These are phyloP conservation scores for Termitomyces sp. DNA, from an alignment of 768 basidiomycete genomes.

Conservation along the genomic window DNA sequence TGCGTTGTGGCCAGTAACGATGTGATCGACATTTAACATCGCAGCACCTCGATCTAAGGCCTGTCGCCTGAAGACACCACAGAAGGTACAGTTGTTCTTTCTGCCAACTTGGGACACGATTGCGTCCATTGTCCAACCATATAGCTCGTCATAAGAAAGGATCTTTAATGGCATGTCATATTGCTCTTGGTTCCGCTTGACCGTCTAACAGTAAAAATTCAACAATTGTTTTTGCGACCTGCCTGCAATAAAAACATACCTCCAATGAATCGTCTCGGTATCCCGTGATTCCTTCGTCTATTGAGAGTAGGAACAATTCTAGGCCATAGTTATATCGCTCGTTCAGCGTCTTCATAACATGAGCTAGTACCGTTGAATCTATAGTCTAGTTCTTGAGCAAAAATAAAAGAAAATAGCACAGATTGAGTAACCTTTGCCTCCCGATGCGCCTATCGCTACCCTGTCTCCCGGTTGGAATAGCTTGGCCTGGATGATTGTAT, in stretches of 20 bases:
- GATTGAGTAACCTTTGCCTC: slow-evolving; percentile 81
- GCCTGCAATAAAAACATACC: slow-evolving; percentile 37
- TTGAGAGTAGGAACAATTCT: slow-evolving; percentile 88
- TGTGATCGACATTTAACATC: slow-evolving; percentile 88
- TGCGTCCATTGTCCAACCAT: slow-evolving; percentile 99
- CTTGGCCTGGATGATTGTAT: slow-evolving; percentile 81
- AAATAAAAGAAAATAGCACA: neutral
- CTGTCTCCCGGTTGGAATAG: slow-evolving; percentile 88
- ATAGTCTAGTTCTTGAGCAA: neutral
- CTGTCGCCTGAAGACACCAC: slow-evolving; percentile 95
- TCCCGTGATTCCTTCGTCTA: slow-evolving; percentile 98
- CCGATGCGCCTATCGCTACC: slow-evolving; percentile 97
- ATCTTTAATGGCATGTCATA: slow-evolving; percentile 96
- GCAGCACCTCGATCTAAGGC: slow-evolving; percentile 94
- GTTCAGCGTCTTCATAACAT: slow-evolving; percentile 95
- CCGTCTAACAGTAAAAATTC: slow-evolving; percentile 60
- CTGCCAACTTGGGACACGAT: slow-evolving; percentile 93
- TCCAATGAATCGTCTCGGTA: slow-evolving; percentile 97
- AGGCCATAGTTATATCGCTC: slow-evolving; percentile 92
- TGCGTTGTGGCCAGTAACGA: slow-evolving; percentile 98
- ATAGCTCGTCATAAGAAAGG: slow-evolving; percentile 91
- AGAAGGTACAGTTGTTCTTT: slow-evolving; percentile 99
- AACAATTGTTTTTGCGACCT: neutral
- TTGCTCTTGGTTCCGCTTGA: slow-evolving; percentile 95
- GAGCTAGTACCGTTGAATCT: slow-evolving; percentile 98